phyloP scores from a whole-genome alignment of 1,139 yeast genomes.

The Pichia sp. region DNA sequence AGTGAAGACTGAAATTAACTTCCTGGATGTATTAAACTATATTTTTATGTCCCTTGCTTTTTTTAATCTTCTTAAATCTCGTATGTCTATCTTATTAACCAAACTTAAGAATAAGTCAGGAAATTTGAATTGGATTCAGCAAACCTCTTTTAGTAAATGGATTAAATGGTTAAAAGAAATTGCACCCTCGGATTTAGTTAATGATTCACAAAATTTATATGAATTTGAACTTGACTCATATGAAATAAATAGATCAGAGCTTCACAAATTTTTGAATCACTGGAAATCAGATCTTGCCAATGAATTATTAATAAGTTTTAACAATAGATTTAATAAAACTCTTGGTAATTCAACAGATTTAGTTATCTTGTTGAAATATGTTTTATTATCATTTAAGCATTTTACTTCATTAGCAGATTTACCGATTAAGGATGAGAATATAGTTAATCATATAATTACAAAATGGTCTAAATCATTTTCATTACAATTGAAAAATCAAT shows the following conservation, averaged over 20 bases:
- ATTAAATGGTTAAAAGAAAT: conserved; percentile 21
- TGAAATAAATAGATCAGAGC: not conserved
- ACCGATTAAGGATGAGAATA: conserved; percentile 2
- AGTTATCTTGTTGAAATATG: conserved; percentile 16
- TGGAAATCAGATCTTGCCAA: conserved; percentile 20
- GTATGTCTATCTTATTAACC: conserved; percentile 18
- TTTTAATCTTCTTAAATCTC: conserved; percentile 18
- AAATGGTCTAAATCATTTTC: conserved; percentile 20
- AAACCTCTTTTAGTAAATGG: conserved; percentile 23
- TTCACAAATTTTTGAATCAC: conserved; percentile 7
- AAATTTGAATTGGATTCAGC: conserved; percentile 21
- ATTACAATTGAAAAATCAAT: conserved; percentile 11
- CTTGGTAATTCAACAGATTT: conserved; percentile 14
- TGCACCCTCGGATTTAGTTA: conserved; percentile 7
- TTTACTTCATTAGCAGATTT: conserved; percentile 27
- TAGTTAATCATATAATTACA: conserved; percentile 16
- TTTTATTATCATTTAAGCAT: conserved; percentile 25
- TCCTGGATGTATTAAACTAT: conserved; percentile 24
- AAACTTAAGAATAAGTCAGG: conserved; percentile 19
- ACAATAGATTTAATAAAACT: not conserved
- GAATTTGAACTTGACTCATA: conserved; percentile 13
- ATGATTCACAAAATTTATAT: conserved; percentile 15
- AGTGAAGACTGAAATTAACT: conserved; percentile 3
- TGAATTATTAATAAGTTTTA: conserved; percentile 3
- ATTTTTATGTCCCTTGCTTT: conserved; percentile 26